Conservation (phyloP, 2,329 filamentous ascomycete species). For the Talaromyces marneffei region DNA sequence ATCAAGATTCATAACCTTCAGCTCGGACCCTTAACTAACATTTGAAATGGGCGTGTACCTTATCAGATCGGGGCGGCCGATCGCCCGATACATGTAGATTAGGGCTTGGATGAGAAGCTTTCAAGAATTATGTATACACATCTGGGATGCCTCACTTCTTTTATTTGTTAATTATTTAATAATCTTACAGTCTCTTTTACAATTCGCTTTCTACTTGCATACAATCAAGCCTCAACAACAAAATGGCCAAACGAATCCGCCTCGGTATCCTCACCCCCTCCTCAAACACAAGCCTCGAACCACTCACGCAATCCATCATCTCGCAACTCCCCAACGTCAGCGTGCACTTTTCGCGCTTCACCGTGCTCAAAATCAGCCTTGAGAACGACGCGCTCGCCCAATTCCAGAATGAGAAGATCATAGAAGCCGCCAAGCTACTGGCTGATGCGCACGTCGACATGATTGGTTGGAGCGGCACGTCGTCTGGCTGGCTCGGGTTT, state of each 20-base stretch:
- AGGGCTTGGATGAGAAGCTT: background rate
- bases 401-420: slow-evolving; percentile 9
- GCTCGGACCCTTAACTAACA: background rate
- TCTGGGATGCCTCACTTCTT: background rate
- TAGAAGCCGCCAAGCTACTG: slow-evolving; percentile 3
- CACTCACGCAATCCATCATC: slow-evolving; percentile 8
- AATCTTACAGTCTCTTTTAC: background rate
- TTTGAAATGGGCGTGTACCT: background rate
- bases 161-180: background rate
- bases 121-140: background rate
- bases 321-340: slow-evolving; percentile 8
- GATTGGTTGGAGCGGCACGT: slow-evolving; percentile 13
- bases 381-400: slow-evolving; percentile 5
- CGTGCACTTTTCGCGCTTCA: slow-evolving; percentile 12
- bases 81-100: background rate
- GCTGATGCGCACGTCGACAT: slow-evolving; percentile 11
- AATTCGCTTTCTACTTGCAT: background rate
- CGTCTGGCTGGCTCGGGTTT: slow-evolving; percentile 11
- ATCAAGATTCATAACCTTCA: background rate
- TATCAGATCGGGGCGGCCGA: background rate
- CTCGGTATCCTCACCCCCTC: slow-evolving; percentile 12
- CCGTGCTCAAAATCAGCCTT: slow-evolving; percentile 10
- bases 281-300: slow-evolving; percentile 12
- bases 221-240: background rate
- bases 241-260: slow-evolving; percentile 8